Evolutionary conservation across 2,329 filamentous ascomycete genomes (phyloP), one percentile per base, ranked within the genome.

Genomic region (Phialophora macrospora): DNA sequence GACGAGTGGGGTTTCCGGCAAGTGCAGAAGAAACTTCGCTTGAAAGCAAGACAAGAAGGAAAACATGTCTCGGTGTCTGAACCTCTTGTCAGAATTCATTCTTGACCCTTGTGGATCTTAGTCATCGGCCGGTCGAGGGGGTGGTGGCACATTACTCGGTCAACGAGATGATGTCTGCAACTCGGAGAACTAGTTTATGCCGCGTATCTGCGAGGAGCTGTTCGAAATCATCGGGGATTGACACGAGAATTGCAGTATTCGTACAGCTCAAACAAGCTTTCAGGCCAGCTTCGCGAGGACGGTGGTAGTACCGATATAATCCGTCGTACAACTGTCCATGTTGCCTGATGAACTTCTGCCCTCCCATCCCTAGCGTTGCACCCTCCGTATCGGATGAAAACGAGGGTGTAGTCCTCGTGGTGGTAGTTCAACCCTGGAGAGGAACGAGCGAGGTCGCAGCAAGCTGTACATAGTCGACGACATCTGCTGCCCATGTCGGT

Each of bases 21-120:
- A 51, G 32, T 22, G 58, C 58, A 52, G 20, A 20, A 60, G 58
- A 60, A 52, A 60, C 57, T 60, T 60, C 44, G 57, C 57, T 49
- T 49, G 44, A 41, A 41, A 17, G 34, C 55, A 58, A 32, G 55
- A 46, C 41, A 59, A 59, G 41, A 38, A 49, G n/a, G 22, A 38
- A 52, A 55, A 32, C 52, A 55, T 55, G 52, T 55, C 52, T 55
- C 52, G 52, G 52, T 28, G 34, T 41, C 34, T 44, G 32, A 32
- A 55, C 55, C 28, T 24, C n/a, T 44, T 8, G 34, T 57, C 55
- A 38, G 52, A 17, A 34, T 55, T 55, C 24, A 55, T 12, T 22
- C 48, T 28, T 26, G 20, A 51, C 20, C 14, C 24, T 26, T 51
- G 48, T 51, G 48, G 48, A 28, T 11, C 48, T 51, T 22, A 26